Conservation (phyloP, 2,329 filamentous ascomycete species). For the Nigrospora sphaerica region DNA sequence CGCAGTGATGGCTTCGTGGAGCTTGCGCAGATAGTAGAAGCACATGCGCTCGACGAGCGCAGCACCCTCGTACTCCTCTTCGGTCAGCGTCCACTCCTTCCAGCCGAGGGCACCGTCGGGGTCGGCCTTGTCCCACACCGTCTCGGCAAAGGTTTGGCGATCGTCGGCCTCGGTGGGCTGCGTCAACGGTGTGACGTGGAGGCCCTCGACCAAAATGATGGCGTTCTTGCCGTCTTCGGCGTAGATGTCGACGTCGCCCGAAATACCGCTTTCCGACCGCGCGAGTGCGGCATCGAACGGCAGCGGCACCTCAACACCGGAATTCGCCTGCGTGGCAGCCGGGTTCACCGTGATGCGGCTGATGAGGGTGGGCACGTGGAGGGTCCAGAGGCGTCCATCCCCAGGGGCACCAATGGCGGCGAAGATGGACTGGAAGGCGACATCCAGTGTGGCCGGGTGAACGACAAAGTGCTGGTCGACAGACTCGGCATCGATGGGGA, state of each 20-base stretch:
- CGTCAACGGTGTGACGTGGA: background rate
- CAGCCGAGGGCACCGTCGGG: background rate
- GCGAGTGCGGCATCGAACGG: slow-evolving; percentile 4
- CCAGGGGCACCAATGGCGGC: slow-evolving; percentile 7
- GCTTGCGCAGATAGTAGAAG: background rate
- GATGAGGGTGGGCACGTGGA: slow-evolving; percentile 10
- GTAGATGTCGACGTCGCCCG: slow-evolving; percentile 3
- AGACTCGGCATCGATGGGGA: background rate
- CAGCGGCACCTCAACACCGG: slow-evolving; percentile 9
- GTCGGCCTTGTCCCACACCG: background rate
- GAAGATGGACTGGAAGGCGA: slow-evolving; percentile 9
- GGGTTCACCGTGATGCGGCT: slow-evolving; percentile 2
- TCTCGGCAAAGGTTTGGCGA: background rate
- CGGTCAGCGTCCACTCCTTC: background rate
- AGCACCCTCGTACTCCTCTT: background rate
- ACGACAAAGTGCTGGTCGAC: background rate
- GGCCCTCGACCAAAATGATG: background rate
- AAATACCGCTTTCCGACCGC: background rate
- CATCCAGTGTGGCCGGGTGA: slow-evolving; percentile 28
- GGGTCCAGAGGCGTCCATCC: slow-evolving; percentile 10
- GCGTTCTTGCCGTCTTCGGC: slow-evolving; percentile 1
- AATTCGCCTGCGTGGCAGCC: background rate
- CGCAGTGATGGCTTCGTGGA: slow-evolving; percentile 2
- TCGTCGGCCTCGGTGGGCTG: background rate
- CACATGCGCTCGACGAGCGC: background rate